These are phyloP conservation scores for Geranium incanum DNA, from an alignment of 441 rosid genomes.

Conservation along the genomic window DNA sequence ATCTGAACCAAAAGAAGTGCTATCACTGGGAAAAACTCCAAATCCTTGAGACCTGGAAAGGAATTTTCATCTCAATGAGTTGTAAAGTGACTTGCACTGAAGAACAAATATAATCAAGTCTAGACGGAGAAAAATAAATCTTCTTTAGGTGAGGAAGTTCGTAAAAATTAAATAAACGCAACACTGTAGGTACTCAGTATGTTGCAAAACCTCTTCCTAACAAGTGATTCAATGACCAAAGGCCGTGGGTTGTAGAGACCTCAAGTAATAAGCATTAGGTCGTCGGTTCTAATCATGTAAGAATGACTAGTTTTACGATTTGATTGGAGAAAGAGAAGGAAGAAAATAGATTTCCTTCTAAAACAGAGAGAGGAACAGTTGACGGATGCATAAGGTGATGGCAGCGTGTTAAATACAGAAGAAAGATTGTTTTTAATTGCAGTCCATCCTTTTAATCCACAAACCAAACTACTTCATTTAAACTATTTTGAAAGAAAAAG, in stretches of 20 bases:
- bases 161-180: background rate
- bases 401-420: background rate
- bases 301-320: background rate
- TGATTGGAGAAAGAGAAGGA: conserved; percentile 2
- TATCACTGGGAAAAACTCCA: conserved; percentile 24
- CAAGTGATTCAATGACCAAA: background rate
- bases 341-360: background rate
- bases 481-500: conserved; percentile 11
- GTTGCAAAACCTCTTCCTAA: background rate
- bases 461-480: background rate
- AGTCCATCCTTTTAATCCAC: background rate
- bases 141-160: background rate
- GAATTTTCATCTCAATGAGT: background rate
- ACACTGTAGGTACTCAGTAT: background rate
- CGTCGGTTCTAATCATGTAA: too few relatives aligned
- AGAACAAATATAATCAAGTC: background rate
- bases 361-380: background rate
- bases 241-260: too few relatives aligned
- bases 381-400: too few relatives aligned
- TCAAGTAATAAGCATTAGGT: too few relatives aligned
- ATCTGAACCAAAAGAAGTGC: conserved; percentile 20
- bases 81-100: background rate
- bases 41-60: conserved; percentile 35
- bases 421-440: background rate
- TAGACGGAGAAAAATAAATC: background rate